Conservation (phyloP, 2,329 filamentous ascomycete species). For the Stachybotrys chartarum region DNA sequence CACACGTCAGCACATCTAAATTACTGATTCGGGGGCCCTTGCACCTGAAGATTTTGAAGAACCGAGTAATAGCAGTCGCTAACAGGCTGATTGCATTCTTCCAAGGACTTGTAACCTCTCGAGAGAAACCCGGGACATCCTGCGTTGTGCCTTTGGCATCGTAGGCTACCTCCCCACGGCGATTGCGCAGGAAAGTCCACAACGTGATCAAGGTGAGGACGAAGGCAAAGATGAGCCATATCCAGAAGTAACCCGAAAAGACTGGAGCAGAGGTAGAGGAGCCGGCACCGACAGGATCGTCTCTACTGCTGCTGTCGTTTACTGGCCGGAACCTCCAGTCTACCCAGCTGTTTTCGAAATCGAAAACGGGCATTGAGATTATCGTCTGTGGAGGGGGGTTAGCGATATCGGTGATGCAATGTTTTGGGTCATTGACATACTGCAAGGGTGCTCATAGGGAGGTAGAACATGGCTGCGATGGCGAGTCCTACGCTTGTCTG, state of each 20-base stretch:
- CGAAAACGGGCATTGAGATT: not conserved
- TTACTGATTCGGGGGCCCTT: too few relatives aligned
- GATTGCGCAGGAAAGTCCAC: too few relatives aligned
- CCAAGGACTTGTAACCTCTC: too few relatives aligned
- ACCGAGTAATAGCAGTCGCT: too few relatives aligned
- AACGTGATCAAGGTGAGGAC: not conserved
- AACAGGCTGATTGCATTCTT: too few relatives aligned
- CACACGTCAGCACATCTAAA: too few relatives aligned
- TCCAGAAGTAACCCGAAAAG: not conserved
- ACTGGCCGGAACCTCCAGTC: not conserved
- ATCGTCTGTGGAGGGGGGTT: not conserved
- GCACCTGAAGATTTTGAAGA: too few relatives aligned
- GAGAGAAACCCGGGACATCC: too few relatives aligned
- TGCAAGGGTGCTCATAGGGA: not conserved
- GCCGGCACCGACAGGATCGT: not conserved
- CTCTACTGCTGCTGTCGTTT: not conserved
- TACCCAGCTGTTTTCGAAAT: not conserved
- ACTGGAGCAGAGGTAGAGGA: not conserved
- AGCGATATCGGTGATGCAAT: not conserved
- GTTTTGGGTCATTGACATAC: not conserved
- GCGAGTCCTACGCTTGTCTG: not conserved
- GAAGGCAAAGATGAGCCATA: not conserved
- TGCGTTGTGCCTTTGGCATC: too few relatives aligned
- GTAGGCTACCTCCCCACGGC: too few relatives aligned
- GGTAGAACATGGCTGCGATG: not conserved